These are phyloP conservation scores for Saprolegnia parasitica DNA, from an alignment of 352 stramenopile genomes.

Conservation along the genomic window DNA sequence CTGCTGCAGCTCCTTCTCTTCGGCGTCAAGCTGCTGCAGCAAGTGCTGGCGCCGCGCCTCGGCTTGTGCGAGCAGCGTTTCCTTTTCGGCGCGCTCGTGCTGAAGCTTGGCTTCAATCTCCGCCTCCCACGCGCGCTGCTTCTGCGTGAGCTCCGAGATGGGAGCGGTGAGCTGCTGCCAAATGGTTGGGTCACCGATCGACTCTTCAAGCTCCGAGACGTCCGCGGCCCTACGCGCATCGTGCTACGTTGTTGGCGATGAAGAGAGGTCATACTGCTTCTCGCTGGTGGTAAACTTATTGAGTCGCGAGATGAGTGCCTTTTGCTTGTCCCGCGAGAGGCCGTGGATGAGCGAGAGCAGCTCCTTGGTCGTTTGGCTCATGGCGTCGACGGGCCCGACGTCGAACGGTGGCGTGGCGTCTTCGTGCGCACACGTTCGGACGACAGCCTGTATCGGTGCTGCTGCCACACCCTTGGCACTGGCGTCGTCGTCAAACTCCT, in stretches of 20 bases:
- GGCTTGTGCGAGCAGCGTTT: slow-evolving; percentile 44
- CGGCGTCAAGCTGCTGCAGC: slow-evolving; percentile 64
- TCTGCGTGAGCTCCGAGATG: slow-evolving; percentile 46
- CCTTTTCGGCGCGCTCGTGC: slow-evolving; percentile 50
- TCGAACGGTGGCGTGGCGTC: neutral
- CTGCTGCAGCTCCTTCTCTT: slow-evolving; percentile 61
- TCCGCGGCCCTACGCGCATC: slow-evolving; percentile 32
- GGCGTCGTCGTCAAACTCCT: slow-evolving; percentile 64
- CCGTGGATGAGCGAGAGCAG: slow-evolving; percentile 64
- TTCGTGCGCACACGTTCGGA: neutral
- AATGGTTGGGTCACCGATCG: slow-evolving; percentile 65
- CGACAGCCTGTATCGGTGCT: neutral
- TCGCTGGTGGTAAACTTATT: slow-evolving; percentile 58
- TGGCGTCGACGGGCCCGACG: neutral
- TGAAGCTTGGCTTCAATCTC: slow-evolving; percentile 45
- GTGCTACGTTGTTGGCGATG: neutral
- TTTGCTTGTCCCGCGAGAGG: slow-evolving; percentile 62
- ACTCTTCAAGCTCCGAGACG: slow-evolving; percentile 47
- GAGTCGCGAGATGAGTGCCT: slow-evolving; percentile 50
- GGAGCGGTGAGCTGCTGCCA: slow-evolving; percentile 61
- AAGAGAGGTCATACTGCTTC: slow-evolving; percentile 34
- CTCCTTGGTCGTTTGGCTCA: slow-evolving; percentile 46
- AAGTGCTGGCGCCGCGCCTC: slow-evolving; percentile 48
- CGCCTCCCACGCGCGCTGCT: slow-evolving; percentile 60
- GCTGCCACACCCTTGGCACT: too few species aligned